Conservation (phyloP, 805 yeast genomes). For the Vanderwaltozyma tropicalis region DNA sequence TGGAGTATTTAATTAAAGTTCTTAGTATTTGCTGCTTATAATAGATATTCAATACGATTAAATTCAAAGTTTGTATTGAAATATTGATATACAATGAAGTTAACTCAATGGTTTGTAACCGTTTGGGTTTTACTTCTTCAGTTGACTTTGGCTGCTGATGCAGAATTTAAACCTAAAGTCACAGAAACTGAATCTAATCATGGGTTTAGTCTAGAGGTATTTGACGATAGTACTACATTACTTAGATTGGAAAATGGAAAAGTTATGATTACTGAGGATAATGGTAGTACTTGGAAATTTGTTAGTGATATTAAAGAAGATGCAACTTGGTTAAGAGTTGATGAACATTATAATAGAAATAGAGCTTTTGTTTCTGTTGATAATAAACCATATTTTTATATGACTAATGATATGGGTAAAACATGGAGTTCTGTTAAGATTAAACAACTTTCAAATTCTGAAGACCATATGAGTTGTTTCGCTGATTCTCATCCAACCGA, state of each 20-base stretch:
- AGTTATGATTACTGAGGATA: slow-evolving; percentile 35
- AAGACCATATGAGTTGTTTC: neutral
- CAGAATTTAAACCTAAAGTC: slow-evolving; percentile 9
- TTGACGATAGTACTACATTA: slow-evolving; percentile 46
- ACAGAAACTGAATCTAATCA: slow-evolving; percentile 1
- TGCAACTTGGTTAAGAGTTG: slow-evolving; percentile 5
- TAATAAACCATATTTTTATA: slow-evolving; percentile 4
- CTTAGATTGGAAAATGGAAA: slow-evolving; percentile 23
- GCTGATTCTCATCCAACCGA: slow-evolving; percentile 11
- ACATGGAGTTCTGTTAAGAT: slow-evolving; percentile 15
- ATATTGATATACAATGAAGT: slow-evolving; percentile 3
- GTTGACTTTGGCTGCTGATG: slow-evolving; percentile 2
- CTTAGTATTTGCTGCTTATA: too few relatives aligned
- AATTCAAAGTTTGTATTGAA: too few relatives aligned
- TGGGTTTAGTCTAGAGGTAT: slow-evolving; percentile 13
- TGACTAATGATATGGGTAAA: slow-evolving; percentile 24
- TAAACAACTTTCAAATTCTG: neutral
- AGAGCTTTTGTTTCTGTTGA: slow-evolving; percentile 15
- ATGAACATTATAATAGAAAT: slow-evolving; percentile 7
- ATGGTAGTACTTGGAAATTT: slow-evolving; percentile 40
- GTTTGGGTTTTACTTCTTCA: neutral
- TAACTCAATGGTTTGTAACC: slow-evolving; percentile 1
- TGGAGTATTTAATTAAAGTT: too few relatives aligned
- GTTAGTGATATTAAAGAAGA: slow-evolving; percentile 5
- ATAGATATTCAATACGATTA: too few relatives aligned